Base-by-base conservation (phyloP, 2,329 filamentous ascomycete genomes). In the Sclerotinia subarctica region DNA sequence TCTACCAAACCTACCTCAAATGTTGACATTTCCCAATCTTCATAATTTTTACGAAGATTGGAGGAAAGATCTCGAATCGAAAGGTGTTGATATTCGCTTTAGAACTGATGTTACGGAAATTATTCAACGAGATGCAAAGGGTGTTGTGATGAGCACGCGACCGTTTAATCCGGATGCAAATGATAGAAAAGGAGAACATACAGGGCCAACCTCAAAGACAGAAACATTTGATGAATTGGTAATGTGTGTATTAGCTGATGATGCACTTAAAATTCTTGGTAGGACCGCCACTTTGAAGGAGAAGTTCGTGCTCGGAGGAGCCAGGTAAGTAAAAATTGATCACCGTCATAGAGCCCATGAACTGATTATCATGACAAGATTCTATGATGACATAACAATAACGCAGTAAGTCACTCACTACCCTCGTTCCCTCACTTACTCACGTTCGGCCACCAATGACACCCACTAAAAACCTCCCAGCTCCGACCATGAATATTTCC, bases 361-460 rank as follows among this genome's bases (percentile, higher is more conserved):
- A 15, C 59, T 62, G 38, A 62, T 2, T 7, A 47, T 49, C 57
- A 15, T 24, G 5, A 51, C 8, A 17, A 62, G 46, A 51, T 87
- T 90, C 77, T 86, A 84, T 74, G 85, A 91, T 79, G 89, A 92
- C 76, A 85, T 91, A 67, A 91, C 89, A 19, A 83, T 91, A 70
- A 91, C 89, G 1, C 89, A 91, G 56, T 67, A 62, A 51, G 7
- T 7, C n/a, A 24, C 17, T 13, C 6, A 3, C 32, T 46, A n/a
- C 1, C 13, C 2, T 13, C 46, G 2, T 24, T 19, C 13, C 1
- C 24, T 24, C 17, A 19, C 15, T 10, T 15, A 35, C 15, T 3
- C 17, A 1, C 26, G 32, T 35, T 47, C 15, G 5, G 17, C 19
- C 6, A 32, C 35, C 5, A 24, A 21, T 10, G 15, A 17, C 38